phyloP scores from a whole-genome alignment of 202 grass and related monocot genomes.

The Saccharum hybrid region DNA sequence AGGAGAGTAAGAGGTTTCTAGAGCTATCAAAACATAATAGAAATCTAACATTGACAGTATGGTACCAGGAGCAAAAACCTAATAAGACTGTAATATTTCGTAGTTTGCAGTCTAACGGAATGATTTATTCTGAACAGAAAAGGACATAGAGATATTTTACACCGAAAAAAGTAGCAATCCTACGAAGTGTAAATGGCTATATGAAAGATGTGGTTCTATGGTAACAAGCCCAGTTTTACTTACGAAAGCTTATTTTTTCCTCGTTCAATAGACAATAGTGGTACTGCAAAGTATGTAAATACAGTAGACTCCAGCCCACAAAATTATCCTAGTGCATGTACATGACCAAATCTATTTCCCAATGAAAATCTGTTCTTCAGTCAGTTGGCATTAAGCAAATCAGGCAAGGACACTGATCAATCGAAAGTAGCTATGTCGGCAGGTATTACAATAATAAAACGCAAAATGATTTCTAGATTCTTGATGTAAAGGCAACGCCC shows the following conservation, averaged over 20 bases:
- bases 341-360: not conserved
- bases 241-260: not conserved
- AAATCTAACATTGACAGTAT: not conserved
- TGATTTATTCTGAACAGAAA: slow-evolving; percentile 19
- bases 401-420: not conserved
- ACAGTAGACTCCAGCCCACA: not conserved
- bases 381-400: not conserved
- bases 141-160: slow-evolving; percentile 16
- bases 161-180: not conserved
- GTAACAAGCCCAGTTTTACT: not conserved
- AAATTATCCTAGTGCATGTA: not conserved
- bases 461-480: not conserved
- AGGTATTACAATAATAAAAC: not conserved
- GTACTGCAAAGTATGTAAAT: not conserved
- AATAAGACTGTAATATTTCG: not conserved
- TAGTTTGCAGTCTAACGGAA: not conserved
- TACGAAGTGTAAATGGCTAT: not conserved
- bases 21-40: not conserved
- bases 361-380: not conserved
- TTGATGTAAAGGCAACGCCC: not conserved
- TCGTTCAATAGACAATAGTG: not conserved
- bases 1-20: slow-evolving; percentile 18
- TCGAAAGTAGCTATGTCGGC: not conserved
- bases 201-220: not conserved
- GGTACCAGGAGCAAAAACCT: not conserved